Conservation (phyloP, 495 filamentous ascomycete genomes). For the Tuber melanosporum region DNA sequence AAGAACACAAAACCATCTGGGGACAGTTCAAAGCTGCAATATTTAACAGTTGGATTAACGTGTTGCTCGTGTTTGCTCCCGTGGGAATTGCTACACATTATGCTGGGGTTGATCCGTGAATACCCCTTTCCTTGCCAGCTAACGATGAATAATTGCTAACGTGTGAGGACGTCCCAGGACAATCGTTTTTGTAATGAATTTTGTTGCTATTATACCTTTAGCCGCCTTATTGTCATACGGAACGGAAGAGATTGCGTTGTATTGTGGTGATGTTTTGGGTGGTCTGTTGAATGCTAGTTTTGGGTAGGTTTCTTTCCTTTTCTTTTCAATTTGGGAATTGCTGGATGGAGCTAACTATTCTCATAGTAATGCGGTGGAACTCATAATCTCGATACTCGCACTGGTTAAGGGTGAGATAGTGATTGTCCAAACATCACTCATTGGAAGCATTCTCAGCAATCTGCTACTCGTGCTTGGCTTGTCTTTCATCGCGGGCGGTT, state of each 20-base stretch:
- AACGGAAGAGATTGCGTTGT: conserved; percentile 79
- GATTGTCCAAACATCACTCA: conserved; percentile 87
- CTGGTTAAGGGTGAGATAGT: conserved; percentile 64
- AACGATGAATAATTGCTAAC: conserved; percentile 2
- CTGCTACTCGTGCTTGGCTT: conserved; percentile 85
- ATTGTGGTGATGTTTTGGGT: conserved; percentile 77
- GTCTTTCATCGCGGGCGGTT: conserved; percentile 85
- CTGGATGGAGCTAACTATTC: conserved; percentile 6
- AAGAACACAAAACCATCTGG: conserved; percentile 55
- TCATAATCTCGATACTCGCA: conserved; percentile 85
- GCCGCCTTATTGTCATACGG: conserved; percentile 86
- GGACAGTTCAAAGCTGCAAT: conserved; percentile 66
- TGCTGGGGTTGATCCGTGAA: conserved; percentile 39
- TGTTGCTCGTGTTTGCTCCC: conserved; percentile 71
- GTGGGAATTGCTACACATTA: conserved; percentile 69
- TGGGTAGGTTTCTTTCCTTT: conserved; percentile 52
- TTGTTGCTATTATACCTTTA: conserved; percentile 80
- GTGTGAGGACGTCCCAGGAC: conserved; percentile 47
- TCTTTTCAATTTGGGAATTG: neutral
- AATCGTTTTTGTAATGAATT: conserved; percentile 74
- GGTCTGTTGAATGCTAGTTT: conserved; percentile 84
- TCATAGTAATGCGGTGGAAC: conserved; percentile 74
- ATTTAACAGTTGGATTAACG: conserved; percentile 76
- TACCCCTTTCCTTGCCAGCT: neutral
- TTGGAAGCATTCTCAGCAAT: conserved; percentile 87